Base-by-base conservation (phyloP, 495 filamentous ascomycete species). In the Pseudomonodictys pantanalensis region DNA sequence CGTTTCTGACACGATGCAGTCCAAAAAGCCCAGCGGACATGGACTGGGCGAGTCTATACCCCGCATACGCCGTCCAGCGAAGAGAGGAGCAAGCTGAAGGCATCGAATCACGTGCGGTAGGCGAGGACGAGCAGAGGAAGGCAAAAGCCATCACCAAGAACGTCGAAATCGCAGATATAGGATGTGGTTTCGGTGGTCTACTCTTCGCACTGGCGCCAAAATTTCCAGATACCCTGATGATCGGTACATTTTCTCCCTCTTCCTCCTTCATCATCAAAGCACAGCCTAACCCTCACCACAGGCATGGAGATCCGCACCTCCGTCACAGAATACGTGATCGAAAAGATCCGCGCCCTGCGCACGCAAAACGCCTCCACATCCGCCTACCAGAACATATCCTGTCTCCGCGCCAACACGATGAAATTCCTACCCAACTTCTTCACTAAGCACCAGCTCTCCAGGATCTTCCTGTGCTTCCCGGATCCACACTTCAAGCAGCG, bases 371-470 rank as follows among this genome's bases (percentile, higher is more conserved):
- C 47, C 25, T 49, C 70, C 44, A 56, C 77, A 35, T 72, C 72
- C 39, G 73, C 75, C 11, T 97, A 91, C 73, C 87, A 90, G 65
- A 97, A 98, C 73, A 86, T 92, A 58, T 79, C 85, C 44, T 92
- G 89, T 56, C 73, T 97, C 39, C 86, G 93, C 56, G 87, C 88
- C 60, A 98, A 98, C 77, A 89, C 89, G 12, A 98, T 98, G 93
- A 97, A 97, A 65, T 97, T 97, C 76, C 76, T 97, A 15, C 92
- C 93, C 38, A 96, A 97, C 71, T 95, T 96, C 79, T 97, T 97
- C 77, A 74, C 71, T 50, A 87, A 73, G 39, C 67, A 70, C 24
- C 87, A 95, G 69, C 83, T 98, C 26, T 80, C 79, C 52, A 92
- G 91, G 71, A 87, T 96, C 70, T 98, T 97, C 72, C 88, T 98